Base-by-base conservation (phyloP, 768 basidiomycete genomes). In the Stropharia rugosoannulata region DNA sequence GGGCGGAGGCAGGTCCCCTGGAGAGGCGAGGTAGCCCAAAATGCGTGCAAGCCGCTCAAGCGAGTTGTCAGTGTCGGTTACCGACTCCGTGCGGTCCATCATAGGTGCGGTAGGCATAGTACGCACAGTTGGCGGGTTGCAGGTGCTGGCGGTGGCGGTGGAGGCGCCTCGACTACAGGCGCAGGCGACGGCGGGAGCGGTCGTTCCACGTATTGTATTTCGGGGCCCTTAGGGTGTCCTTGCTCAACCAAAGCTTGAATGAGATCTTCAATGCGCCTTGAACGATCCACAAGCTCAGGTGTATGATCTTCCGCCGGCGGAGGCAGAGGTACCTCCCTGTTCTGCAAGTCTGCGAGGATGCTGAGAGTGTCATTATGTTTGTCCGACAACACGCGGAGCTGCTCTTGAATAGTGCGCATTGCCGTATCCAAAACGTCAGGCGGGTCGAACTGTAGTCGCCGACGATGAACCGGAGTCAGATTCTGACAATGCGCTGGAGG, bases 281-380 rank as follows among this genome's bases (percentile, higher is more conserved):
- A 60, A 15, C 80, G 75, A 45, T 75, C 72, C 16, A 68, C 57
- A 43, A 81, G 59, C 51, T 64, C 80, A 49, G 65, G 56, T 1
- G 64, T 75, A 70, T 64, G 80, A 27, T 78, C 73, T 25, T 67
- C 69, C 5, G 70, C 65, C 25, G 61, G 67, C 6, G 72, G 70
- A 10, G 70, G 66, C 19, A 62, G 67, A 5, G 72, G 71, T n/a
- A 66, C 59, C 43, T 75, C 69, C 16, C 80, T 77, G 32, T 78
- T 75, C 16, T 81, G 79, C 51, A 94, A 72, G 22, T 85, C 81
- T 54, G 88, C 82, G 36, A 95, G 68, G 56, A 84, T 71, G 29
- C 80, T 76, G 49, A 85, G 84, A 6, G 87, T 80, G 0, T 79
- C 72, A 0, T 68, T 62, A 67, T 95, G 91, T 5, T 80, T 83